Evolutionary conservation across 805 yeast species (phyloP).

Genomic region (Monosporozyma aerobia): DNA sequence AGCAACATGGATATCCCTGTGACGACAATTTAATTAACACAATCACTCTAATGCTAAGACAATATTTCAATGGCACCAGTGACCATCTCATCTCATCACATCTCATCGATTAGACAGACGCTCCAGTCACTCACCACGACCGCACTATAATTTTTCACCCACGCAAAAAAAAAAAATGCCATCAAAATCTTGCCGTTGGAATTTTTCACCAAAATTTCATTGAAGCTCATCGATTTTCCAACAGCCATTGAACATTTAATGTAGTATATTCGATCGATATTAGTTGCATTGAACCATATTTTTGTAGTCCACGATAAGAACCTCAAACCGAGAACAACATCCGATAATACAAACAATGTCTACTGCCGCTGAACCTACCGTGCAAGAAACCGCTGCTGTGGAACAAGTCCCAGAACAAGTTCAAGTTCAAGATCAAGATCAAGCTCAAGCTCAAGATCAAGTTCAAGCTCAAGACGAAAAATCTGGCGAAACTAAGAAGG

Average conservation of each 20-base stretch:
- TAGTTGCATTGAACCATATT: background rate
- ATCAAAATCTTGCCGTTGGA: background rate
- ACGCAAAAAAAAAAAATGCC: conserved; percentile 3
- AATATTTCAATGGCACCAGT: too few relatives aligned
- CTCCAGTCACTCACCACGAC: background rate
- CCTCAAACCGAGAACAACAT: background rate
- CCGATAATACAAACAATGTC: background rate
- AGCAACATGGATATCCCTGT: too few relatives aligned
- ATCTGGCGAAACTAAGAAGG: conserved; percentile 8
- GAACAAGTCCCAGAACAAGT: conserved; percentile 2
- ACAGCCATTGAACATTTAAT: background rate
- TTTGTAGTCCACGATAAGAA: background rate
- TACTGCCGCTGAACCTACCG: conserved; percentile 3
- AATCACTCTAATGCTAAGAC: too few relatives aligned
- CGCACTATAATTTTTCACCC: conserved; percentile 1
- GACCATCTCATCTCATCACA: too few relatives aligned
- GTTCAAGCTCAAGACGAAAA: conserved; percentile 5
- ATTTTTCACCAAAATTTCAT: background rate
- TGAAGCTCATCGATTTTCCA: conserved; percentile 2
- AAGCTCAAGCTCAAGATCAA: background rate
- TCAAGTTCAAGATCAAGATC: conserved; percentile 2
- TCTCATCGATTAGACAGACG: too few relatives aligned
- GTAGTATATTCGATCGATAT: background rate
- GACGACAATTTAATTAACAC: too few relatives aligned
- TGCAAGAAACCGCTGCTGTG: background rate